These are phyloP conservation scores for Fonsecaea monophora DNA, from an alignment of 2,329 filamentous ascomycete species.

Conservation along the genomic window DNA sequence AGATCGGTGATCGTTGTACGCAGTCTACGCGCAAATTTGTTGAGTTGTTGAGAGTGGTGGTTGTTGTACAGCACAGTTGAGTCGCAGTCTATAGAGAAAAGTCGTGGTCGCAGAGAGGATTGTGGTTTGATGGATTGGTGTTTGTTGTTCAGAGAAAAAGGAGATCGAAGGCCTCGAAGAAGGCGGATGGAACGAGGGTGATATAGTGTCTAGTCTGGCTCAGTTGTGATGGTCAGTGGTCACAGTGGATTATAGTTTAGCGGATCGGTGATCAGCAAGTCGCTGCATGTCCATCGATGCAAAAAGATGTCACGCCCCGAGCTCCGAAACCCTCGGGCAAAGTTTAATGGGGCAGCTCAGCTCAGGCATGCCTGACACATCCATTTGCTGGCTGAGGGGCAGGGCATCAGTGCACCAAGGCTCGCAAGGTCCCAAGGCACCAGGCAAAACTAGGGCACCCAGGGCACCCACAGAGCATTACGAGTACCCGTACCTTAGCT, in stretches of 20 bases:
- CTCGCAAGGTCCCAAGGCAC: background rate
- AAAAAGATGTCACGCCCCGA: constrained; percentile 19
- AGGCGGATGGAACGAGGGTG: constrained; percentile 18
- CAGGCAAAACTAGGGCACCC: background rate
- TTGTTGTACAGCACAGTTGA: constrained; percentile 6
- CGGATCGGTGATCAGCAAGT: constrained; percentile 1
- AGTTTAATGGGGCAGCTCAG: background rate
- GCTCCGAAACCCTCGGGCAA: constrained; percentile 14
- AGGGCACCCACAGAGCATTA: background rate
- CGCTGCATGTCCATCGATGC: background rate
- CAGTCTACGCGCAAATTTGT: background rate
- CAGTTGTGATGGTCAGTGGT: background rate
- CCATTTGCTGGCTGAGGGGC: background rate
- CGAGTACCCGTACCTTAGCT: background rate
- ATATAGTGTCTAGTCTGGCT: constrained; percentile 7
- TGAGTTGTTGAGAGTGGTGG: background rate
- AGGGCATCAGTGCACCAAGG: background rate
- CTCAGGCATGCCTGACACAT: constrained; percentile 2
- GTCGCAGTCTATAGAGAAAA: background rate
- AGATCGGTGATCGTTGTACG: background rate
- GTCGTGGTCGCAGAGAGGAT: background rate
- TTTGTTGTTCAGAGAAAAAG: constrained; percentile 8
- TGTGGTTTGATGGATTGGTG: background rate
- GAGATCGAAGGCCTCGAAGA: constrained; percentile 16
- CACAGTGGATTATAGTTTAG: background rate